A percentile compares a stretch with the other conserved stretches of the same genome.
These are phyloP conservation scores for Priceomyces medius DNA, from an alignment of 805 yeast genomes.

Conservation along the genomic window DNA sequence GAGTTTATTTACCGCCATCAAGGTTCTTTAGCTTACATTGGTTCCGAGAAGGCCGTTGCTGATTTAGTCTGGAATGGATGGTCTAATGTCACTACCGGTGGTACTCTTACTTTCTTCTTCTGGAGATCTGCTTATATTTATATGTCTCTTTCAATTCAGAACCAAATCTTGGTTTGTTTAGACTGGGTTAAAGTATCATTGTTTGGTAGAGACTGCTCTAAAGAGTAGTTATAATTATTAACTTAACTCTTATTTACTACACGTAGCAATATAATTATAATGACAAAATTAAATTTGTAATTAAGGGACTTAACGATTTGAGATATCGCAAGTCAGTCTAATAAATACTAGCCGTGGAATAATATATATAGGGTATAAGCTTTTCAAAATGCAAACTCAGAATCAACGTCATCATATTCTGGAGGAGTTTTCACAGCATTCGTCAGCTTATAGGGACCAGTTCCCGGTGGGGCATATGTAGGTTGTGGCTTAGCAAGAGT, in stretches of 20 bases:
- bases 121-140: conserved; percentile 94
- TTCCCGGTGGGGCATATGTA: too few species aligned
- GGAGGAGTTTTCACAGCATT: background rate
- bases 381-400: conserved; percentile 2
- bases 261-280: background rate
- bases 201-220: conserved; percentile 92
- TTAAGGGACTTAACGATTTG: too few species aligned
- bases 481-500: background rate
- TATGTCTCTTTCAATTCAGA: conserved; percentile 88
- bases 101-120: conserved; percentile 82
- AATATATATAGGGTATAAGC: too few species aligned
- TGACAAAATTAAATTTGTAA: too few species aligned
- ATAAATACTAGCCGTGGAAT: too few species aligned
- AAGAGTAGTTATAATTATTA: conserved; percentile 50
- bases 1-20: conserved; percentile 82
- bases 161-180: conserved; percentile 77
- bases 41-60: conserved; percentile 91
- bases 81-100: conserved; percentile 78
- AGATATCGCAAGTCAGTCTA: too few species aligned
- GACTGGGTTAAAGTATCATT: conserved; percentile 88
- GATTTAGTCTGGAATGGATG: conserved; percentile 80
- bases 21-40: conserved; percentile 94
- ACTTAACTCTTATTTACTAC: background rate
- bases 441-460: too few species aligned
- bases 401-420: conserved; percentile 2